Conservation (phyloP, 306 rosid genomes). For the Malus domestica region DNA sequence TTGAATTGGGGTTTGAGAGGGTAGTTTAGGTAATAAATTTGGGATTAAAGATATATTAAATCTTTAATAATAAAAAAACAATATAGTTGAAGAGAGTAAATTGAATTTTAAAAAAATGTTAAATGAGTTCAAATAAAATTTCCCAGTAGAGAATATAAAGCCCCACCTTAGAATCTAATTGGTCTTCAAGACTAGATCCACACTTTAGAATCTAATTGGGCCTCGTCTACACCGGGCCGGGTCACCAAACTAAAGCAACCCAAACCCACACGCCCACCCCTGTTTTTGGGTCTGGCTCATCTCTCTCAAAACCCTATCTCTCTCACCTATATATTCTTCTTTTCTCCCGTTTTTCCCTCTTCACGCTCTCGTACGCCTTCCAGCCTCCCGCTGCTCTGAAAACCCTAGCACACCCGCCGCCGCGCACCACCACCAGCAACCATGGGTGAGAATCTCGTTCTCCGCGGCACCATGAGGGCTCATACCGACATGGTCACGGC, state of each 20-base stretch:
- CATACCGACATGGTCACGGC: slow-evolving; percentile 94
- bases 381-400: neutral
- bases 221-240: neutral
- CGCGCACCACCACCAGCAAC: neutral
- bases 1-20: too few relatives aligned
- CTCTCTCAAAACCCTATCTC: slow-evolving; percentile 35
- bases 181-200: neutral
- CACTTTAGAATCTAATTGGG: neutral
- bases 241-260: neutral
- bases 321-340: neutral
- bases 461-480: slow-evolving; percentile 85
- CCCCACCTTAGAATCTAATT: neutral
- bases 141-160: neutral
- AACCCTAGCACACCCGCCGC: slow-evolving; percentile 7
- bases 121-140: too few relatives aligned
- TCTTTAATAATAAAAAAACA: too few relatives aligned
- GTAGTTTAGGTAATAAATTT: too few relatives aligned
- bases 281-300: neutral
- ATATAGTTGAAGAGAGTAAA: too few relatives aligned
- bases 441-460: slow-evolving; percentile 60
- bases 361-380: neutral
- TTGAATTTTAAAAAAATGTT: too few relatives aligned
- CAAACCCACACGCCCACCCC: neutral
- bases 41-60: too few relatives aligned
- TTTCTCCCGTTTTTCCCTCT: neutral